Conservation (phyloP, 78 protist genomes). For the Dictyostelium discoideum region DNA sequence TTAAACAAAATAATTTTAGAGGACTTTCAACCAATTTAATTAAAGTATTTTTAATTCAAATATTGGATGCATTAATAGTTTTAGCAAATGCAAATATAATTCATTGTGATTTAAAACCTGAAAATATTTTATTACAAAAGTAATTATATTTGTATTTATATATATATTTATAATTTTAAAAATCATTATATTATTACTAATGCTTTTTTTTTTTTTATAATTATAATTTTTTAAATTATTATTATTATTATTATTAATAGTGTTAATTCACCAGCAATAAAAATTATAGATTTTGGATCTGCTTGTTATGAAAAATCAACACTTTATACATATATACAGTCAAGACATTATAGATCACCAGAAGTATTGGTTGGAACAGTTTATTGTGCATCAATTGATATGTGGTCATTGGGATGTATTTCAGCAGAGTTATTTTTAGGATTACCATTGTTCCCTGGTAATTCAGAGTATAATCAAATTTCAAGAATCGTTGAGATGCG, state of each 20-base stretch:
- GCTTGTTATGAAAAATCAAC: slow-evolving; percentile 87
- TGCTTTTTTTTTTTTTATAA: background rate
- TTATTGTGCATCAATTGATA: slow-evolving; percentile 88
- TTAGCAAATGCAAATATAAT: slow-evolving; percentile 85
- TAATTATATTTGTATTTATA: background rate
- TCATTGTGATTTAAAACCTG: slow-evolving; percentile 98
- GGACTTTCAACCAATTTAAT: slow-evolving; percentile 93
- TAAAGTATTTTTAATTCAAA: slow-evolving; percentile 90
- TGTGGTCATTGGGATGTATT: slow-evolving; percentile 94
- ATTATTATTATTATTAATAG: slow-evolving; percentile 11
- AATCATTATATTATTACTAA: too few relatives aligned
- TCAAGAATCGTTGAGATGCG: slow-evolving; percentile 85
- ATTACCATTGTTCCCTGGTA: slow-evolving; percentile 95
- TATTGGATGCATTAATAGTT: slow-evolving; percentile 84
- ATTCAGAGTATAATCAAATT: slow-evolving; percentile 91
- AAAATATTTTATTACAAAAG: slow-evolving; percentile 86
- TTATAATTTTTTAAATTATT: background rate
- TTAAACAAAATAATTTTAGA: slow-evolving; percentile 86
- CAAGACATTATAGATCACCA: slow-evolving; percentile 97
- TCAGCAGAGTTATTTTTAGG: slow-evolving; percentile 92
- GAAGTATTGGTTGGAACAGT: slow-evolving; percentile 94
- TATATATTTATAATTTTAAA: background rate
- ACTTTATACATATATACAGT: slow-evolving; percentile 94
- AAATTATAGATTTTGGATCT: slow-evolving; percentile 95
- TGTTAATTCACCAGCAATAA: slow-evolving; percentile 77